Evolutionary conservation across 768 basidiomycete species (phyloP).

Genomic region (Lentinula sp.): DNA sequence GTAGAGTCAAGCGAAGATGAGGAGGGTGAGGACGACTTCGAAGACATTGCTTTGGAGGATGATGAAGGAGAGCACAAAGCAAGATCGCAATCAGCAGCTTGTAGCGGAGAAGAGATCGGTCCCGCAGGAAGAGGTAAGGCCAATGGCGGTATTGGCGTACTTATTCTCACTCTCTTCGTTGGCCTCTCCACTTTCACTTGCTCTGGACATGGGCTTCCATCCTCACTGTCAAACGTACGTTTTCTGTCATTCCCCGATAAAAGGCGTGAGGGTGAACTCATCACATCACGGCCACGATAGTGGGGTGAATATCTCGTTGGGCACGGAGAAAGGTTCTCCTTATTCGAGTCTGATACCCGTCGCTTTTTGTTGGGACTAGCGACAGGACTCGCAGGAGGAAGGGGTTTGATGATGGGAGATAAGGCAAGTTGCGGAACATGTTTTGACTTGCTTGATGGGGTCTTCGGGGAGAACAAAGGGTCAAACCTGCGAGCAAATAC

Average conservation of each 20-base stretch:
- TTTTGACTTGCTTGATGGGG: not conserved
- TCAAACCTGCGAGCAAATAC: not conserved
- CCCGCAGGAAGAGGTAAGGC: conserved; percentile 10
- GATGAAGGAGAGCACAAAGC: not conserved
- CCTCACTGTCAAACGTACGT: not conserved
- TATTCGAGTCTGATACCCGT: conserved; percentile 35
- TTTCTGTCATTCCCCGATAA: not conserved
- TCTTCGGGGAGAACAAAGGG: not conserved
- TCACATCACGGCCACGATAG: not conserved
- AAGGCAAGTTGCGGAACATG: not conserved
- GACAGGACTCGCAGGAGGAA: conserved; percentile 8
- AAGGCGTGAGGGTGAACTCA: not conserved
- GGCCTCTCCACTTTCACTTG: conserved; percentile 9
- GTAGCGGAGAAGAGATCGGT: not conserved
- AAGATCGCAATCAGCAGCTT: not conserved
- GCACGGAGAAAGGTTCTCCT: conserved; percentile 53
- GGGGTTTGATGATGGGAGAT: not conserved
- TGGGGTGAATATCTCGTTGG: not conserved
- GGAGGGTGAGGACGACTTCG: not conserved
- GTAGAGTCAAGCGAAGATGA: not conserved
- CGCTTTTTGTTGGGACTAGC: conserved; percentile 33
- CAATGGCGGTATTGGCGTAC: conserved; percentile 13
- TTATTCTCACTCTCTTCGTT: conserved; percentile 23
- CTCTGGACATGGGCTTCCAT: not conserved
- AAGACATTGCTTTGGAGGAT: not conserved